Conservation (phyloP, 2,329 filamentous ascomycete species). For the Aspergillus felis region DNA sequence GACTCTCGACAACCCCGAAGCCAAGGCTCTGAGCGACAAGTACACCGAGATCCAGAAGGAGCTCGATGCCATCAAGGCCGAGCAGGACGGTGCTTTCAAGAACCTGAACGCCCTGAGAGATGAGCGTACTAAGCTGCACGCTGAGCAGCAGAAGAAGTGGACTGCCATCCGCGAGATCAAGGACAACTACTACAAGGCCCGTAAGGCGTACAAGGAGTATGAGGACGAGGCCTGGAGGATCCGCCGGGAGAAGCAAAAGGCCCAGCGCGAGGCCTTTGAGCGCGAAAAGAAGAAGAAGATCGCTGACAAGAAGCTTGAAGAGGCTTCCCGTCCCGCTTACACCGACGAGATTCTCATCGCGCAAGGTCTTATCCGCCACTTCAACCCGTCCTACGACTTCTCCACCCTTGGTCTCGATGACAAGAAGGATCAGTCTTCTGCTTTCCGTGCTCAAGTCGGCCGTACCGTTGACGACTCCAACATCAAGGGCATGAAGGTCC, state of each 20-base stretch:
- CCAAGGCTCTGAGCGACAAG: slow-evolving; percentile 79
- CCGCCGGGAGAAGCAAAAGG: slow-evolving; percentile 71
- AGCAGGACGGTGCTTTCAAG: slow-evolving; percentile 89
- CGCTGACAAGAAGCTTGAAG: slow-evolving; percentile 52
- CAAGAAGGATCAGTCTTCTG: slow-evolving; percentile 53
- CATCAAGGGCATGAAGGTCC: slow-evolving; percentile 78
- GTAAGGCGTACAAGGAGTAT: slow-evolving; percentile 76
- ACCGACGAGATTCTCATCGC: slow-evolving; percentile 87
- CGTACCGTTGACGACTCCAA: slow-evolving; percentile 80
- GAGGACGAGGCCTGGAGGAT: slow-evolving; percentile 79
- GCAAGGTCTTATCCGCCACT: slow-evolving; percentile 83
- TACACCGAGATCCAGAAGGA: slow-evolving; percentile 84
- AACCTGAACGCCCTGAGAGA: slow-evolving; percentile 78
- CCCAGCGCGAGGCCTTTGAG: slow-evolving; percentile 63
- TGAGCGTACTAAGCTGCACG: slow-evolving; percentile 77
- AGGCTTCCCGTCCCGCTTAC: slow-evolving; percentile 70
- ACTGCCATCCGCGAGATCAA: slow-evolving; percentile 78
- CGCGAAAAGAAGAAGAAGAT: slow-evolving; percentile 50
- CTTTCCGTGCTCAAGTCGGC: slow-evolving; percentile 72
- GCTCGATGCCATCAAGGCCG: slow-evolving; percentile 82
- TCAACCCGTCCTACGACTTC: slow-evolving; percentile 77
- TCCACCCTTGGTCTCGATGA: slow-evolving; percentile 52
- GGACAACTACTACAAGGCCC: slow-evolving; percentile 78
- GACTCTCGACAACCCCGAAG: slow-evolving; percentile 83
- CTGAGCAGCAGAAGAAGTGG: slow-evolving; percentile 84